Evolutionary conservation across 305 asterid genomes (phyloP), one percentile per base, ranked within the genome.

Genomic region (Solanum chacoense): DNA sequence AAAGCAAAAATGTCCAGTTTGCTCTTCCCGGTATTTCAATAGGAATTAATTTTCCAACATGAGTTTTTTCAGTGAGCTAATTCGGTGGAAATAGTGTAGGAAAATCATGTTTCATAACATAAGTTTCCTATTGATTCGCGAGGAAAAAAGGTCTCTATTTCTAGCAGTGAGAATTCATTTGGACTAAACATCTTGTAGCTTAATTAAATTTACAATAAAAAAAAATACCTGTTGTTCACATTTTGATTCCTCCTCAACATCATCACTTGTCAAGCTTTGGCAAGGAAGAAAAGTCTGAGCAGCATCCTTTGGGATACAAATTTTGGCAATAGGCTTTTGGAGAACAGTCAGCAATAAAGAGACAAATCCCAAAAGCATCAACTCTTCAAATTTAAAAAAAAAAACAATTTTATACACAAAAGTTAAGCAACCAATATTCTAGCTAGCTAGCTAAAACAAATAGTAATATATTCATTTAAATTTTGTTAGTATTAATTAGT

Each of bases 301-400:
- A 24, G 86, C 91, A 28, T 88, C 89, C 76, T 91, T 87, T 1
- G 95, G 94, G 69, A 94, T 91, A 71, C 98, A 95, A 34, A 94
- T 94, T 7, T 75, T 92, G 40, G 97, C 90, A 88, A 96, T 92
- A 37, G 86, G 91, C 94, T 36, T 93, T 89, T 94, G 94, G 37
- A 85, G 77, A 42, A 94, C 92, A 20, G 95, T 92, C 76, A 95
- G 91, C 72, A 94, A 83, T 93, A 94, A 93, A 37, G 98, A 96
- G 87, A 96, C 90, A 87, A 96, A 96, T 85, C 98, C 98, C 94
- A 95, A 88, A 87, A 95, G 97, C 94, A 95, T 37, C 94, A 96
- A 90, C 71, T 95, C 98, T 96, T 90, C 91, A 92, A 36, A 34
- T 79, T 40, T 38, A 0, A 4, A 13, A 42, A 38, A 8, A 83